A percentile compares a stretch with the other conserved stretches of the same genome.
phyloP scores from a whole-genome alignment of 257 asterid species.

The Przewalskia tangutica region DNA sequence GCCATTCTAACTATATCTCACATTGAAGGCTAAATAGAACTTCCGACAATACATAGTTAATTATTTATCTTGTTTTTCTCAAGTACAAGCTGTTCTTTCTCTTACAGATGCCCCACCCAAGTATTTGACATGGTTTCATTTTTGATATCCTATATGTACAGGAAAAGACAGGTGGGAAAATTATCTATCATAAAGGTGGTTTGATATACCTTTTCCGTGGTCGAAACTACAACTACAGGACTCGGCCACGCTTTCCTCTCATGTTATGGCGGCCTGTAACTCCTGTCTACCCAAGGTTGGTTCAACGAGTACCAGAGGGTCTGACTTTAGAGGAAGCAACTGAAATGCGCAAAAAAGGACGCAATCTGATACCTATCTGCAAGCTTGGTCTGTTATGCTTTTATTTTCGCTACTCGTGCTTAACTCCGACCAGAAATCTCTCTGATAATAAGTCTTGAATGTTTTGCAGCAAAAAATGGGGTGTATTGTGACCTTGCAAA shows the following conservation, averaged over 20 bases:
- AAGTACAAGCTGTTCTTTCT: not conserved
- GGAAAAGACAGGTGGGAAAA: conserved; percentile 90
- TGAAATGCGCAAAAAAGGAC: conserved; percentile 75
- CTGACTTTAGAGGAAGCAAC: conserved; percentile 73
- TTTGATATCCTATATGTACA: conserved; percentile 11
- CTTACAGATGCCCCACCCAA: not conserved
- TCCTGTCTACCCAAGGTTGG: conserved; percentile 85
- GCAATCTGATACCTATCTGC: conserved; percentile 62
- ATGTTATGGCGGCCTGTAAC: conserved; percentile 89
- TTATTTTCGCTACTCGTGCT: not conserved
- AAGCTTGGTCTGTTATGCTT: conserved; percentile 52
- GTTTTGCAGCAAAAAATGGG: conserved; percentile 78
- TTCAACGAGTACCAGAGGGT: conserved; percentile 63
- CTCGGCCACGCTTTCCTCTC: conserved; percentile 72
- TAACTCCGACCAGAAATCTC: conserved; percentile 8
- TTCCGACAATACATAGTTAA: not conserved
- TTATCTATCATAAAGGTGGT: conserved; percentile 68
- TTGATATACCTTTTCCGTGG: conserved; percentile 76
- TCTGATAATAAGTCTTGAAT: conserved; percentile 12
- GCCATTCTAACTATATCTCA: not conserved
- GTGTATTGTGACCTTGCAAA: conserved; percentile 66
- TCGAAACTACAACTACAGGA: conserved; percentile 71
- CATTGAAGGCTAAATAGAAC: not conserved
- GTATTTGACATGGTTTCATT: not conserved
- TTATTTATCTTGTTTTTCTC: not conserved